phyloP scores from a whole-genome alignment of 164 flowering plant species.

The Malania oleifera region DNA sequence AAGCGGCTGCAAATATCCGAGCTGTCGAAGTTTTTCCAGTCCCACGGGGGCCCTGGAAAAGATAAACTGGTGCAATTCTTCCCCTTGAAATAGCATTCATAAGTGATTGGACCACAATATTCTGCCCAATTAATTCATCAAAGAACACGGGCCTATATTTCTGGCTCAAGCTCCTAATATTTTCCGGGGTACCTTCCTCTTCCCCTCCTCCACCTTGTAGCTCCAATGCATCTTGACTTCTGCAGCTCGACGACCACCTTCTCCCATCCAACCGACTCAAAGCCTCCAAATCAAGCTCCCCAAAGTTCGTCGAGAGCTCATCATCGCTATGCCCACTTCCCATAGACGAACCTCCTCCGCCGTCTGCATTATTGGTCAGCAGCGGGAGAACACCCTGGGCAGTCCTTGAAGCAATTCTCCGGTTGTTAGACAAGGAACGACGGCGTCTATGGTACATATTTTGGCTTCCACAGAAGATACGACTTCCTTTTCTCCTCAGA shows the following conservation, averaged over 20 bases:
- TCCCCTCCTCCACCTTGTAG: conserved; percentile 42
- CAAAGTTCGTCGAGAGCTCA: conserved; percentile 79
- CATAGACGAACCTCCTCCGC: conserved; percentile 52
- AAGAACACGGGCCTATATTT: conserved; percentile 86
- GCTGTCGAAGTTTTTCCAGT: conserved; percentile 92
- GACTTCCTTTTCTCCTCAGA: conserved; percentile 73
- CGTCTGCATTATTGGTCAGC: conserved; percentile 50
- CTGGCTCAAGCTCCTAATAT: conserved; percentile 64
- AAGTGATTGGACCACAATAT: conserved; percentile 80
- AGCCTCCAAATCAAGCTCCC: conserved; percentile 93
- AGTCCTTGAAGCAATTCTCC: conserved; percentile 36
- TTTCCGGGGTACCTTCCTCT: conserved; percentile 50
- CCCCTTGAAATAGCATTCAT: conserved; percentile 58
- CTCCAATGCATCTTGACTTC: conserved; percentile 72
- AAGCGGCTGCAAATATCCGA: conserved; percentile 75
- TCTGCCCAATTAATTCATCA: conserved; percentile 82
- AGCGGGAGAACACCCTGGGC: conserved; percentile 57
- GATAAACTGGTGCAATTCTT: conserved; percentile 81
- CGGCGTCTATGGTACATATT: conserved; percentile 32
- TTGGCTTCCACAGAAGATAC: conserved; percentile 69
- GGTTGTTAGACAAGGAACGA: conserved; percentile 30
- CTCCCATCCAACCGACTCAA: conserved; percentile 89
- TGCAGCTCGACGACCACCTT: conserved; percentile 84
- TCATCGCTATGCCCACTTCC: conserved; percentile 66
- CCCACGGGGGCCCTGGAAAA: conserved; percentile 98